Evolutionary conservation across 2,329 filamentous ascomycete genomes (phyloP), one percentile per base, ranked within the genome.

Genomic region (Ophiostoma ips): DNA sequence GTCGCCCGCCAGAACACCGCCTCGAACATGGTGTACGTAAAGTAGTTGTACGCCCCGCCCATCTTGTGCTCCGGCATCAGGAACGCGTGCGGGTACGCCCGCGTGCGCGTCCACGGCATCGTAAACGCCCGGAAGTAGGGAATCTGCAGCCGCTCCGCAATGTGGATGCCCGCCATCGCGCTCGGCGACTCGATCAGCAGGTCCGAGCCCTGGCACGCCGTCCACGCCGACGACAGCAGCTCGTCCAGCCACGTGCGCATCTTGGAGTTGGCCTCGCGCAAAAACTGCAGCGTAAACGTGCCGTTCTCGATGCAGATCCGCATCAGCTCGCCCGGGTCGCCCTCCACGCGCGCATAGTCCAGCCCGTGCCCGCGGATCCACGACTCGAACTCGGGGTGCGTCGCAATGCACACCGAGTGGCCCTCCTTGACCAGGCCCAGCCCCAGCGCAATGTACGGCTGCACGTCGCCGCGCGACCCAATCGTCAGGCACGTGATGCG

Each of bases 91-190:
- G 92, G 92, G 59, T 98, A 98, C 1, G 90, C 88, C 49, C 92
- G 76, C 15, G 92, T 98, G 46, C 89, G 81, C 0, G 92, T 95
- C 92, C 92, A 98, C 0, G 92, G 92, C 92, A 98, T 98, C 16
- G 88, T 94, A 62, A 98, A 98, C 0, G 89, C 90, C 50, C 92
- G 81, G 70, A 96, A 96, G 64, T 98, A 98, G 0, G 92, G 92
- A 41, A 98, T 94, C 13, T 79, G 75, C 2, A 98, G 73, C 21
- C 88, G 87, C 67, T 98, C 92, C 1, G 92, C 92, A 57, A 98
- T 94, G 64, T 98, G 92, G 49, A 98, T 95, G 24, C 92, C 92
- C 0, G 84, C 88, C 92, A 98, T 98, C 13, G 92, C 88, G 51
- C 87, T 94, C 0, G 92, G 92, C 44, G 87, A 94, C 64, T 98